Evolutionary conservation across 306 rosid genomes (phyloP), one percentile per base, ranked within the genome.

Genomic region (Calophaca sinica): DNA sequence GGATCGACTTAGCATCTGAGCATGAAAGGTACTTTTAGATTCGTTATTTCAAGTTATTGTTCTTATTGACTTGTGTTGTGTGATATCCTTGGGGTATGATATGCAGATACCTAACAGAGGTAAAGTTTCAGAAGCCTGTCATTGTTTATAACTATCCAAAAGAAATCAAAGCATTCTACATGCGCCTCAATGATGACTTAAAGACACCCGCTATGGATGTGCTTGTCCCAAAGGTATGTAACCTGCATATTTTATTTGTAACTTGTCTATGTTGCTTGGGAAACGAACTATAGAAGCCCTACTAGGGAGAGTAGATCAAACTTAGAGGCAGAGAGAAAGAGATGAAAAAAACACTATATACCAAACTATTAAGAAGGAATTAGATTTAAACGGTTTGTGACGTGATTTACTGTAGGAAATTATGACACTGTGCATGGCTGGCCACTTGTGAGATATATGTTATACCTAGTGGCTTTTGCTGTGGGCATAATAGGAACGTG

Each of bases 141-240:
- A 90, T 96, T 38, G 96, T 96, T 42, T 96, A 87, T 58, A 92
- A 96, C 73, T 96, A 92, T 77, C 98, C 98, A 13, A 96, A 96
- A 76, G 97, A 82, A 5, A 96, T 96, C 83, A 96, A 96, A 84
- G 98, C 99, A 66, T 96, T 96, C 81, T 96, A 96, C 88, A 96
- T 92, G 98, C 91, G 93, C 32, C 88, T 96, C 83, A 96, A 96
- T 66, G 98, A 96, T 57, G 97, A 96, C 76, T 72, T 26, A 6
- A 89, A 92, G 80, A 96, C 97, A 2, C 97, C 99, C 74, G 99
- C 97, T 12, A 96, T 96, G 98, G 99, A 96, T 86, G 99, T 96
- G 39, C 93, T 96, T 70, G 98, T 92, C 41, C 99, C 99, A 26
- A 96, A 92, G 98, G 98, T 96, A 69, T 44, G 15, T 51, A 28